Percentiles rank a stretch among this genome's conserved stretches.
phyloP scores from a whole-genome alignment of 331 rosid genomes.

The Cydonia oblonga region DNA sequence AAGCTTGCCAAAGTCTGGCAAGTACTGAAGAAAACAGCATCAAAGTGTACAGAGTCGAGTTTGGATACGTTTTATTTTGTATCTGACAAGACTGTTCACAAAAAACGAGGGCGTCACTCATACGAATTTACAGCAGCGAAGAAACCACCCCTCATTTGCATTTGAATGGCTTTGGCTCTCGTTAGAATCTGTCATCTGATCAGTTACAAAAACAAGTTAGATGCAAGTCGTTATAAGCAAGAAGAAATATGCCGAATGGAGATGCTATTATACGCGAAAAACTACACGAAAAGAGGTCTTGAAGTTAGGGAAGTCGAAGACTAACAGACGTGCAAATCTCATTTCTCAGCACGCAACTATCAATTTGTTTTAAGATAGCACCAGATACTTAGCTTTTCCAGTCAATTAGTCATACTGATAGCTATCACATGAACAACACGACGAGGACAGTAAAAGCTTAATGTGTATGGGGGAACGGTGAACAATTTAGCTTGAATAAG shows the following conservation, averaged over 20 bases:
- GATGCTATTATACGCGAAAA: background rate
- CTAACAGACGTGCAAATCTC: background rate
- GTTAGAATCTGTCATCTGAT: background rate
- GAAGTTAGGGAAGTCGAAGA: background rate
- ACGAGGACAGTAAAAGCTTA: background rate
- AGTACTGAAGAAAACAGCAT: background rate
- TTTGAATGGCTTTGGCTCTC: background rate
- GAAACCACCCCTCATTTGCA: background rate
- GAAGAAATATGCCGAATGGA: background rate
- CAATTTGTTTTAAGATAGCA: background rate
- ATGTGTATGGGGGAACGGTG: background rate
- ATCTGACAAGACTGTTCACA: constrained; percentile 2
- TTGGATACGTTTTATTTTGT: background rate
- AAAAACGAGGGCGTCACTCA: background rate
- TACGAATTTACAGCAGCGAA: constrained; percentile 12
- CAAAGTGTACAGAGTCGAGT: constrained; percentile 7
- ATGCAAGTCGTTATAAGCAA: background rate
- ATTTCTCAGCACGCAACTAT: background rate
- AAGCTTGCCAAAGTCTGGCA: background rate
- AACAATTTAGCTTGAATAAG: background rate
- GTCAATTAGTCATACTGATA: background rate
- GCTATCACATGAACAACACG: background rate
- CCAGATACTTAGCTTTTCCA: background rate
- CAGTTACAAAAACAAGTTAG: background rate
- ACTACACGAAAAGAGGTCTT: background rate